Evolutionary conservation across 192 early-diverging fungal species (phyloP), one percentile per base, ranked within the genome.

Genomic region (Cetraspora pellucida): DNA sequence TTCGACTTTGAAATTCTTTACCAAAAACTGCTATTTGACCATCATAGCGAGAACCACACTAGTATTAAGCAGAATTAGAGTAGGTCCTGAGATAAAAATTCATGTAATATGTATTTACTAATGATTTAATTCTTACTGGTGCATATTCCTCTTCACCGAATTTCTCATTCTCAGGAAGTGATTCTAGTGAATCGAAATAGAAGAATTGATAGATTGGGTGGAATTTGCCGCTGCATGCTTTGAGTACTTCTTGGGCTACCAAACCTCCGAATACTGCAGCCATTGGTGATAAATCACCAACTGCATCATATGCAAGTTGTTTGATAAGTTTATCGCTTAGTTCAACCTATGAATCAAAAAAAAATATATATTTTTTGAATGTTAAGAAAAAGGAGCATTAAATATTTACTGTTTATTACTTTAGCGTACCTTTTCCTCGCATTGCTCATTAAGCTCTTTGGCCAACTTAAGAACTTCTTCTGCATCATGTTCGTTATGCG

Each of bases 211-310:
- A 80, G 77, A 97, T 93, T 14, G 97, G 97, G 77, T 85, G 83
- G 82, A 99, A 99, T 82, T 99, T 99, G 75, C 95, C 96, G 79
- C 93, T 94, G 85, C 92, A 93, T n/a, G 96, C 94, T 89, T 99
- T 99, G 13, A 99, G 88, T 16, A 98, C 97, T 82, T 99, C 98
- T 83, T 99, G 98, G 21, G 96, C 98, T 27, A 96, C 92, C 23
- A 98, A 82, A 54, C 98, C 98, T 70, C 98, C 98, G 82, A 97
- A 89, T n/a, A 98, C 90, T 17, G 97, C 98, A 23, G 90, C 88
- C 95, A 99, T 96, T 45, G 98, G 96, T 19, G 95, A 86, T 57
- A 99, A 77, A 77, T 98, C 95, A 59, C 98, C 98, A 23, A 87
- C 79, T 19, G 97, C 95, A 81, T 95, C 92, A 77, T 86, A 98